Base-by-base conservation (phyloP, 1,139 yeast species). In the Yamadazyma trypodendri region DNA sequence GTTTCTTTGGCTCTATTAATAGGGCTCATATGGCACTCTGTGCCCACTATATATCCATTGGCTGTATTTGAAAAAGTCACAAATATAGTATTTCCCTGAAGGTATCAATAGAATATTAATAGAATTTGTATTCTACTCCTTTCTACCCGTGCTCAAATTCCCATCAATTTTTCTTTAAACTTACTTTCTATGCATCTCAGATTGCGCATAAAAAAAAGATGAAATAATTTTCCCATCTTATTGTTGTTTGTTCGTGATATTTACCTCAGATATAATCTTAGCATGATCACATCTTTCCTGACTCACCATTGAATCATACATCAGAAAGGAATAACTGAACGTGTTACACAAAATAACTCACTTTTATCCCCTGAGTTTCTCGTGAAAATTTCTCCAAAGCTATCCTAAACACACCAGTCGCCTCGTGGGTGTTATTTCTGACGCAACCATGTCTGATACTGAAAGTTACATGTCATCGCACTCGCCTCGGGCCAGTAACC, bases 381-480 rank as follows among this genome's bases (percentile, higher is more conserved):
- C 6, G 7, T 8, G 27, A 24, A 24, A 8, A 24, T n/a, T n/a
- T n/a, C n/a, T n/a, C n/a, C n/a, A n/a, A n/a, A n/a, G n/a, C n/a
- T n/a, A n/a, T n/a, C n/a, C n/a, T n/a, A n/a, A n/a, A n/a, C n/a
- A n/a, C 28, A 12, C 6, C 16, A 12, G 14, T 6, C 6, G 17
- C 28, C 29, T 27, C 29, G 29, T 27, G 29, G 29, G 29, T 10
- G 3, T 7, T 4, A 7, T 15, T 3, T 27, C 7, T 5, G 4
- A 15, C 3, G n/a, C 4, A 32, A 15, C 4, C 21, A 75, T 75
- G 79, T 70, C 79, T 36, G 76, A 71, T 52, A 55, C 67, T 17
- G 76, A 71, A 51, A 66, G 71, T 49, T 63, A 56, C 50, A 60
- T 62, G 47, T 18, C 21, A 18, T 59, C 72, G 27, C 57, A 56